Evolutionary conservation across 345 rosid genomes (phyloP), one percentile per base, ranked within the genome.

Genomic region (Angophora floribunda): DNA sequence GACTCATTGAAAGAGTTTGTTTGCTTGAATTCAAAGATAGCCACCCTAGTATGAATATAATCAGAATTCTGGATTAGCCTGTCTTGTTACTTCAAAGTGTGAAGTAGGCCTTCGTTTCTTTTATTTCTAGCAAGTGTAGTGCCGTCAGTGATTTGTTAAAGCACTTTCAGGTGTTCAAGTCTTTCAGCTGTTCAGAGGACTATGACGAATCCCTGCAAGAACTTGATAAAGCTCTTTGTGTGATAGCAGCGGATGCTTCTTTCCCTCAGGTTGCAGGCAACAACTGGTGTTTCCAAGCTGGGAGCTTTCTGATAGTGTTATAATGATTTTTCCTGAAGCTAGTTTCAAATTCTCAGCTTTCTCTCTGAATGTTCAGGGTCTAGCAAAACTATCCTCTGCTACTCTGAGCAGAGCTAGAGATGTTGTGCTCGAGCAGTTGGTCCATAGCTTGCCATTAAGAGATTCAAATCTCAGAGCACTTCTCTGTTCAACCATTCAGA

Each of bases 241-340:
- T 93, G 88, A 90, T 95, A 87, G 93, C 89, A 86, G 91, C 94
- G 2, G 87, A 94, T 89, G 90, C 98, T 52, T 93, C 92, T 87
- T 96, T 97, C 88, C 98, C 99, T 90, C 94, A 94, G 98, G 99
- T 97, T 89, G 88, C 63, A 45, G 28, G 50, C 49, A 47, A 15
- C 47, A 57, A 88, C 47, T 51, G 30, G 78, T 36, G 28, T 36
- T 63, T 63, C 51, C 44, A 86, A 52, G 59, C 36, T 53, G 47
- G 13, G 61, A 86, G 24, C 14, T 36, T 70, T 87, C 24, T 13
- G 63, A 75, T 52, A 28, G 26, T 84, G 86, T 53, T 87, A 7
- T 36, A 16, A 4, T 84, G n/a, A 75, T 53, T 32, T 52, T 80
- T 45, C 57, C 59, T 84, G 78, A 28, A 24, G 67, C 45, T 85